Evolutionary conservation across 768 basidiomycete species (phyloP), one percentile per base, ranked within the genome.

Genomic region (Pisolithus sp.): DNA sequence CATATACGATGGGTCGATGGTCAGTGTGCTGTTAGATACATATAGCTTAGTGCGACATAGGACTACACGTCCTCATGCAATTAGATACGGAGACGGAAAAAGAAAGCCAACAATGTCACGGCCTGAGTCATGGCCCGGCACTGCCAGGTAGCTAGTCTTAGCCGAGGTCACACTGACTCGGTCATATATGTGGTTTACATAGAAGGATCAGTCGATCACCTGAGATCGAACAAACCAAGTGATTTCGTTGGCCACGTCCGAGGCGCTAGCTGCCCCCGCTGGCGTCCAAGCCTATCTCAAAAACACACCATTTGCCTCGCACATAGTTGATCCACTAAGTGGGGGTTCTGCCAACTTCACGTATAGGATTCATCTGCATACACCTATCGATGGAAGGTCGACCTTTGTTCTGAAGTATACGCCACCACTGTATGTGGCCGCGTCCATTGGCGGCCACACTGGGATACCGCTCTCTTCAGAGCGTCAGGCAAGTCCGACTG

Each of bases 381-480:
- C 46, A 31, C 71, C 73, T 8, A 68, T 76, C 51, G 59, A 73
- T 36, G 79, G 76, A 0, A 65, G 59, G 4, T 52, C 61, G 46
- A 82, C 80, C 4, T 60, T 82, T 12, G 70, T 86, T 28, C 57
- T 85, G 40, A 86, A 87, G 64, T 80, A 85, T 65, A 73, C 74
- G 9, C 72, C 76, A 46, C 68, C 74, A 24, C n/a, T n/a, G n/a
- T 79, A 75, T 53, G 62, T 68, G 59, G 73, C 67, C 48, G 20
- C 30, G 20, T 59, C 63, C 34, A 15, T 15, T 6, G 51, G 49
- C 21, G n/a, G 21, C 24, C 4, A 26, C 24, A 46, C 30, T 21
- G 48, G 23, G 28, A 40, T 69, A 60, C 55, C 68, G n/a, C 53
- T 80, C n/a, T 63, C 68, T 1, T 55, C 79, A 15, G 69, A 73